These are phyloP conservation scores for Penicillium sp. DNA, from an alignment of 2,329 filamentous ascomycete species.

Conservation along the genomic window DNA sequence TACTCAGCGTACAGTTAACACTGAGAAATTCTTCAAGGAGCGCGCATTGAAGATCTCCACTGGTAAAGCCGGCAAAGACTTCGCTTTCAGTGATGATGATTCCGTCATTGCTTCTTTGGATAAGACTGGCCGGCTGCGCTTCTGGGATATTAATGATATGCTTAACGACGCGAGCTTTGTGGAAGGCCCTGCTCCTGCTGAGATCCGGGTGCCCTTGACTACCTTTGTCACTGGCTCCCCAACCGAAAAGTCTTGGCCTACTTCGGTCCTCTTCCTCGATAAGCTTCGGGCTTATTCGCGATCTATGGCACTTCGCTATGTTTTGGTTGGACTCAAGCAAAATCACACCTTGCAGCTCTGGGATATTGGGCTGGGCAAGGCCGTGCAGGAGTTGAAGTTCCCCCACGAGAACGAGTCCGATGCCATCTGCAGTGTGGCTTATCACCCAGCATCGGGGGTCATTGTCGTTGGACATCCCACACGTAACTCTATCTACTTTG, in stretches of 20 bases:
- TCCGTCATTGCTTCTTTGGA: conserved; percentile 91
- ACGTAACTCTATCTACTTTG: conserved; percentile 94
- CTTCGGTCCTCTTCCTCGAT: conserved; percentile 91
- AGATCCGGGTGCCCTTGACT: conserved; percentile 82
- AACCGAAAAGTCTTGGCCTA: conserved; percentile 93
- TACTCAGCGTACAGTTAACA: conserved; percentile 67
- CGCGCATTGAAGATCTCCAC: conserved; percentile 92
- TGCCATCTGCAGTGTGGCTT: conserved; percentile 95
- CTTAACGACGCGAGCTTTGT: conserved; percentile 51
- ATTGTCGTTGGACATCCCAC: conserved; percentile 94
- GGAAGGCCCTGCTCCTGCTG: conserved; percentile 55
- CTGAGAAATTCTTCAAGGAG: conserved; percentile 81
- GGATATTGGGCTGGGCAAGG: conserved; percentile 93
- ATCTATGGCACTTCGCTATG: conserved; percentile 84
- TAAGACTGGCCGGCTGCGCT: conserved; percentile 93
- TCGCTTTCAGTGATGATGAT: conserved; percentile 96
- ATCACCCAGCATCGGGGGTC: conserved; percentile 88
- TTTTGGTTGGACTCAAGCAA: conserved; percentile 97
- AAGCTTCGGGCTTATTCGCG: conserved; percentile 93
- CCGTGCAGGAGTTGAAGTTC: conserved; percentile 94
- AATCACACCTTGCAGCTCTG: conserved; percentile 98
- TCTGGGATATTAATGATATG: conserved; percentile 92
- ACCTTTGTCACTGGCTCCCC: conserved; percentile 84
- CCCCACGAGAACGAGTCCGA: conserved; percentile 95
- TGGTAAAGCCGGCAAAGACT: conserved; percentile 97